phyloP scores from a whole-genome alignment of 108 stramenopile species.

The Cyclostephanos tholiformis region DNA sequence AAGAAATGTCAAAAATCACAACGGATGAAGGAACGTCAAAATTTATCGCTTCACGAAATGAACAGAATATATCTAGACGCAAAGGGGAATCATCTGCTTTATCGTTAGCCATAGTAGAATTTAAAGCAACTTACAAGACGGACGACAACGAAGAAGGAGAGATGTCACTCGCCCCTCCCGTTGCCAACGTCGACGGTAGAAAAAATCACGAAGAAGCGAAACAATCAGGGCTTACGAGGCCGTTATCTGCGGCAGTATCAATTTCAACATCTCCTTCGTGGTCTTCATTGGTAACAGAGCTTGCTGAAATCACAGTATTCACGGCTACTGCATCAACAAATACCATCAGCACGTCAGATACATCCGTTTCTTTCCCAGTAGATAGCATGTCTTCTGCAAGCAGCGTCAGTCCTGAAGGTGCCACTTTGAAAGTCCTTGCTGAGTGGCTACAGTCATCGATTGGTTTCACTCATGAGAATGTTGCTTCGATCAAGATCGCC shows the following conservation, averaged over 20 bases:
- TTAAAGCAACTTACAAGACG: not conserved
- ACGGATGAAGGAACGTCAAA: too few species aligned
- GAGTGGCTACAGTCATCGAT: not conserved
- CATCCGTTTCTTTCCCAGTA: not conserved
- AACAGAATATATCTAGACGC: not conserved
- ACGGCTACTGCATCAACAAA: not conserved
- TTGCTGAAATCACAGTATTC: not conserved
- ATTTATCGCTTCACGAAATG: too few species aligned
- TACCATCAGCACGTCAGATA: not conserved
- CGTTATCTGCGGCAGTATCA: not conserved
- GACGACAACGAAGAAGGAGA: not conserved
- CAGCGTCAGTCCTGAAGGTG: not conserved
- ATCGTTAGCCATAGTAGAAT: not conserved
- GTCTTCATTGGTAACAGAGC: not conserved
- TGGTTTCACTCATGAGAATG: not conserved
- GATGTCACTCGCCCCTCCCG: not conserved
- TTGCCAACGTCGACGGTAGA: not conserved
- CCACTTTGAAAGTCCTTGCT: not conserved
- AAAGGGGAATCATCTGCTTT: not conserved
- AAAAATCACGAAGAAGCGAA: not conserved
- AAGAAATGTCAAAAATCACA: not conserved
- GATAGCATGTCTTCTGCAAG: constrained; percentile 3
- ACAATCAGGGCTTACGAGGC: not conserved
- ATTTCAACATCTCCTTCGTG: too few species aligned
- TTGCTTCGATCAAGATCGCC: not conserved